Conservation (phyloP, 2,329 filamentous ascomycete species). For the Fusarium devonianum region DNA sequence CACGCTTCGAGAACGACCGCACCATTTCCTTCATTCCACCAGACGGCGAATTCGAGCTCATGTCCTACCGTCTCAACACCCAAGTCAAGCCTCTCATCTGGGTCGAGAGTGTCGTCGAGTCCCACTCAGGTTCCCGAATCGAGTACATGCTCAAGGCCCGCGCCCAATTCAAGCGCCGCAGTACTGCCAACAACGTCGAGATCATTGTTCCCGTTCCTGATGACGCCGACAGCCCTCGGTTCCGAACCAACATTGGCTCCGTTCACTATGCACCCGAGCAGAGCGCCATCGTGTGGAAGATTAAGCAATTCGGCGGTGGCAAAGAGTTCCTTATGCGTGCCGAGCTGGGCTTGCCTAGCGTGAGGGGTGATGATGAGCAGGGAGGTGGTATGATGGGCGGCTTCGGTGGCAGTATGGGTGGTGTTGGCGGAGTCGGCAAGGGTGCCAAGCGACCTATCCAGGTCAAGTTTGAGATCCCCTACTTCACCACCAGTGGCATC, state of each 20-base stretch:
- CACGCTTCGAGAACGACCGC: slow-evolving; percentile 96
- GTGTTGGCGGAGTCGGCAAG: slow-evolving; percentile 78
- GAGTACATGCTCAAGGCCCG: slow-evolving; percentile 99
- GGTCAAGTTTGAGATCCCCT: slow-evolving; percentile 99
- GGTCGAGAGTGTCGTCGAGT: slow-evolving; percentile 98
- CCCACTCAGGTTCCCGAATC: slow-evolving; percentile 91
- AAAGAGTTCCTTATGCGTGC: slow-evolving; percentile 99
- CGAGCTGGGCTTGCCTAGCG: slow-evolving; percentile 90
- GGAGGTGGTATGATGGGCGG: slow-evolving; percentile 98
- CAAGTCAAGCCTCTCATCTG: slow-evolving; percentile 98
- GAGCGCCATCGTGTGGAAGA: slow-evolving; percentile 99
- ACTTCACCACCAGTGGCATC: slow-evolving; percentile 99
- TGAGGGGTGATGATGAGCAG: slow-evolving; percentile 93
- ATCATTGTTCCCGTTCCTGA: slow-evolving; percentile 97
- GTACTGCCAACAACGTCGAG: slow-evolving; percentile 98
- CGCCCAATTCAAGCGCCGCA: slow-evolving; percentile 97
- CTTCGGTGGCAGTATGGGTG: slow-evolving; percentile 96
- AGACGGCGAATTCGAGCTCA: slow-evolving; percentile 98
- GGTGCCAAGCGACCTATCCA: slow-evolving; percentile 92
- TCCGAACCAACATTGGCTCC: slow-evolving; percentile 95
- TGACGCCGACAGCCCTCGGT: slow-evolving; percentile 93
- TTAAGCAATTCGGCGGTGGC: slow-evolving; percentile 98
- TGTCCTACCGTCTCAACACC: slow-evolving; percentile 98
- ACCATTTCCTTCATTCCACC: slow-evolving; percentile 99
- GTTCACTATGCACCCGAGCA: slow-evolving; percentile 98